phyloP scores from a whole-genome alignment of 1,284 basidiomycete genomes.

The Ganoderma sp. region DNA sequence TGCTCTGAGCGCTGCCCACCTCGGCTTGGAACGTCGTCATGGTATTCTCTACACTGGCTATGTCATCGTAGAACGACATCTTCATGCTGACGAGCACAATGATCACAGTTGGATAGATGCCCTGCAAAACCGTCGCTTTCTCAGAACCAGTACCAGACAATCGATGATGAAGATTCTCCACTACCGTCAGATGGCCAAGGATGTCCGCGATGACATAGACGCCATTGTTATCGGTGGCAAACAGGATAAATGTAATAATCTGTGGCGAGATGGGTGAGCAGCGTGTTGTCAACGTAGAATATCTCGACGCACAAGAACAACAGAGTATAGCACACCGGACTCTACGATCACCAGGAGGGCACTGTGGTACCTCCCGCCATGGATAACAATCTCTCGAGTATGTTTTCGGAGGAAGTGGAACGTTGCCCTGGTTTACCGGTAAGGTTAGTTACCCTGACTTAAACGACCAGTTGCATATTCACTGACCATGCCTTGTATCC shows the following conservation, averaged over 20 bases:
- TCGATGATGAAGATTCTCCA: neutral
- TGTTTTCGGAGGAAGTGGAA: neutral
- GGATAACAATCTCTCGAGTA: neutral
- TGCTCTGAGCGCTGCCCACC: neutral
- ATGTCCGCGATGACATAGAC: conserved; percentile 16
- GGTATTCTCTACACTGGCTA: neutral
- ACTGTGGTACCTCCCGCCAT: conserved; percentile 3
- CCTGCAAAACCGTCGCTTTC: neutral
- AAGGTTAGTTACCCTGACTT: neutral
- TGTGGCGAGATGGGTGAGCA: neutral
- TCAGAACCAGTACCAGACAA: neutral
- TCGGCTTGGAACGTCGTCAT: conserved; percentile 1
- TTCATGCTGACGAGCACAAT: conserved; percentile 22
- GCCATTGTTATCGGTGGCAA: conserved; percentile 9
- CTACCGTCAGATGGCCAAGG: conserved; percentile 13
- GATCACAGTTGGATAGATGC: conserved; percentile 21
- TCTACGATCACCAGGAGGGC: conserved; percentile 18
- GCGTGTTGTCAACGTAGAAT: neutral
- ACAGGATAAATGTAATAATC: conserved; percentile 11
- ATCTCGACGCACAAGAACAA: conserved; percentile 14
- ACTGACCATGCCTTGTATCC: conserved; percentile 16
- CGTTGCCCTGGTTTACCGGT: neutral
- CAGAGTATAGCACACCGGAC: conserved; percentile 19
- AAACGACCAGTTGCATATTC: neutral
- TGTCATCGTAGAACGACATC: conserved; percentile 14